Percentiles rank a stretch among this genome's conserved stretches.
phyloP scores from a whole-genome alignment of 805 yeast genomes.

The Pachysolen tannophilus region DNA sequence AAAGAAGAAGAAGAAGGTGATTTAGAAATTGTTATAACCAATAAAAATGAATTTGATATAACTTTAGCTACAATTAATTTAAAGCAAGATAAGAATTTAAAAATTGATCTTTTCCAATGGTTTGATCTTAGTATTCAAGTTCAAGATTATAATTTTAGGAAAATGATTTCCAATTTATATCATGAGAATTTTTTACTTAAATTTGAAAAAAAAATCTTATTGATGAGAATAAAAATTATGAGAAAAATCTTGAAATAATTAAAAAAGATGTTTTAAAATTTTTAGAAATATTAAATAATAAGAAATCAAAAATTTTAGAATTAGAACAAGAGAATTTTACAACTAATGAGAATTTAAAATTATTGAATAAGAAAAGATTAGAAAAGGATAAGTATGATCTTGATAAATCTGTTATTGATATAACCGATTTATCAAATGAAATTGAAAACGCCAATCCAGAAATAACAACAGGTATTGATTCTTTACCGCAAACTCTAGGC shows the following conservation, averaged over 20 bases:
- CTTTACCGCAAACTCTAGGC: too few species aligned
- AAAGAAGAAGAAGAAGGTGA: background rate
- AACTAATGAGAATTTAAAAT: background rate
- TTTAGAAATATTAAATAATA: slow-evolving; percentile 20
- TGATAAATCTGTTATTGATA: slow-evolving; percentile 2
- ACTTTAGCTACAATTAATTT: slow-evolving; percentile 2
- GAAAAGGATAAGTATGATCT: slow-evolving; percentile 3
- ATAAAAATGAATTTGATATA: slow-evolving; percentile 1
- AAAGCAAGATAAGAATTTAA: background rate
- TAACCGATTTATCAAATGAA: background rate
- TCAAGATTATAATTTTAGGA: background rate
- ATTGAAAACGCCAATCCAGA: too few species aligned
- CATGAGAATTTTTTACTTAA: background rate
- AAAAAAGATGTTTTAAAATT: slow-evolving; percentile 13
- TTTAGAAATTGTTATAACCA: slow-evolving; percentile 1
- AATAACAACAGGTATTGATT: too few species aligned
- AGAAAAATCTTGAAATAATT: slow-evolving; percentile 2
- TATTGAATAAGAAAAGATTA: slow-evolving; percentile 1
- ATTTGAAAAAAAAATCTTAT: background rate
- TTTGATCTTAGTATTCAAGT: background rate
- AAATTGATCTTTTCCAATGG: slow-evolving; percentile 7
- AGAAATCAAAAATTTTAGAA: slow-evolving; percentile 24
- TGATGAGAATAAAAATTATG: background rate
- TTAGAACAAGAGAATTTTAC: slow-evolving; percentile 10
- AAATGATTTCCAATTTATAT: background rate